These are phyloP conservation scores for Coleophoma eucalyptorum DNA, from an alignment of 2,329 filamentous ascomycete species.

Conservation along the genomic window DNA sequence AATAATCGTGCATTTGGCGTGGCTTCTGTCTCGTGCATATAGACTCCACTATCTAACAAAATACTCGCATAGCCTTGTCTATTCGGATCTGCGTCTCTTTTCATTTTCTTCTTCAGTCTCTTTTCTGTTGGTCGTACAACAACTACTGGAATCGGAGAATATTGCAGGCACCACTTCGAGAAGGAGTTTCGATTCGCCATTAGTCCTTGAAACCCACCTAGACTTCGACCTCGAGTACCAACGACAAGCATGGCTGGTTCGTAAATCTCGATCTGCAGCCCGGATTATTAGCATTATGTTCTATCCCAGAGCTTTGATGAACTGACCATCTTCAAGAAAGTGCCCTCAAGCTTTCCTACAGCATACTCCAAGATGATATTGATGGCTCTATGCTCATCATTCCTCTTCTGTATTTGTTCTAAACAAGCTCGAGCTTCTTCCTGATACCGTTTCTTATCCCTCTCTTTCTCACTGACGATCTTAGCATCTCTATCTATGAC, in stretches of 20 bases:
- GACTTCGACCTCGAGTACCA: conserved; percentile 63
- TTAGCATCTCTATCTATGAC: conserved; percentile 70
- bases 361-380: conserved; percentile 69
- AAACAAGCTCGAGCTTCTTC: conserved; percentile 62
- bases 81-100: conserved; percentile 60
- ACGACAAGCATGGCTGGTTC: conserved; percentile 71
- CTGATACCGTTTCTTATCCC: conserved; percentile 59
- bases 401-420: conserved; percentile 63
- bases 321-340: conserved; percentile 69
- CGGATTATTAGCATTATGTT: conserved; percentile 7
- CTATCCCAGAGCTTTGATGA: background rate
- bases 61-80: conserved; percentile 63
- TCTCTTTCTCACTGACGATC: conserved; percentile 54
- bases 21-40: conserved; percentile 25
- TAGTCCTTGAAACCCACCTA: conserved; percentile 67
- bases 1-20: conserved; percentile 16
- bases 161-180: conserved; percentile 71
- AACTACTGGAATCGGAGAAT: conserved; percentile 71
- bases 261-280: conserved; percentile 62
- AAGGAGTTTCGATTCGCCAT: conserved; percentile 59
- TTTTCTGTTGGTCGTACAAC: conserved; percentile 68
- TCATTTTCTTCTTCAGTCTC: conserved; percentile 67
- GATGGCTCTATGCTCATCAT: conserved; percentile 67
- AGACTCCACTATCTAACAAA: conserved; percentile 50
- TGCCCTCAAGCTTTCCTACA: conserved; percentile 67